These are phyloP conservation scores for Stemphylium beticola DNA, from an alignment of 2,329 filamentous ascomycete species.

Conservation along the genomic window DNA sequence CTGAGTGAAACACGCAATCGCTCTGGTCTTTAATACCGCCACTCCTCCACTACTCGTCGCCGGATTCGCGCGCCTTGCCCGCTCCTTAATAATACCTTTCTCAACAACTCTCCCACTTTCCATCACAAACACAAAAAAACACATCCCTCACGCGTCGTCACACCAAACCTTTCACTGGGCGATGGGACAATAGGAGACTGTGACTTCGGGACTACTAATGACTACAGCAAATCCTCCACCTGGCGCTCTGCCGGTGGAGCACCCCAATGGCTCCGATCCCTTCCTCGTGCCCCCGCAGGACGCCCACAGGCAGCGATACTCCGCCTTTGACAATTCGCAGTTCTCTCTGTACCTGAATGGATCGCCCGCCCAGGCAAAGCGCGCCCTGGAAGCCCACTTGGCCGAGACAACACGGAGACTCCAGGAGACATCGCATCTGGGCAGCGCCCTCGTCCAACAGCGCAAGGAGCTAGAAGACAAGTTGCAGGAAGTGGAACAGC, in stretches of 20 bases:
- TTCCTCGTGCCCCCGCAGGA: conserved; percentile 50
- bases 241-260: conserved; percentile 50
- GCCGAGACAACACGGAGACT: conserved; percentile 90
- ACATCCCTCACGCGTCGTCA: conserved; percentile 1
- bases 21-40: conserved; percentile 15
- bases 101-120: conserved; percentile 1
- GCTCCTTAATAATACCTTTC: conserved; percentile 9
- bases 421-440: conserved; percentile 87
- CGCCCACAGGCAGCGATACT: conserved; percentile 70
- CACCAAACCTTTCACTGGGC: conserved; percentile 18
- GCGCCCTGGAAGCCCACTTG: conserved; percentile 87
- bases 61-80: conserved; percentile 3
- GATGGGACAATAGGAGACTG: conserved; percentile 37
- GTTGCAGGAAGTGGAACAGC: conserved; percentile 81
- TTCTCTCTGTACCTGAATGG: conserved; percentile 77
- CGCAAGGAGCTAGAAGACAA: conserved; percentile 81
- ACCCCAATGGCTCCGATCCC: conserved; percentile 51
- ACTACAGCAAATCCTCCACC: conserved; percentile 51
- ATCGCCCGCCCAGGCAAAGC: conserved; percentile 85
- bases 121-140: conserved; percentile 2
- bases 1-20: conserved; percentile 25
- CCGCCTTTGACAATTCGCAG: conserved; percentile 79
- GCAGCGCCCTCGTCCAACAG: conserved; percentile 85
- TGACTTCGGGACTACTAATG: conserved; percentile 41
- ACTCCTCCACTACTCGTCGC: conserved; percentile 5